phyloP scores from a whole-genome alignment of 345 rosid genomes.

The Acer saccharum region DNA sequence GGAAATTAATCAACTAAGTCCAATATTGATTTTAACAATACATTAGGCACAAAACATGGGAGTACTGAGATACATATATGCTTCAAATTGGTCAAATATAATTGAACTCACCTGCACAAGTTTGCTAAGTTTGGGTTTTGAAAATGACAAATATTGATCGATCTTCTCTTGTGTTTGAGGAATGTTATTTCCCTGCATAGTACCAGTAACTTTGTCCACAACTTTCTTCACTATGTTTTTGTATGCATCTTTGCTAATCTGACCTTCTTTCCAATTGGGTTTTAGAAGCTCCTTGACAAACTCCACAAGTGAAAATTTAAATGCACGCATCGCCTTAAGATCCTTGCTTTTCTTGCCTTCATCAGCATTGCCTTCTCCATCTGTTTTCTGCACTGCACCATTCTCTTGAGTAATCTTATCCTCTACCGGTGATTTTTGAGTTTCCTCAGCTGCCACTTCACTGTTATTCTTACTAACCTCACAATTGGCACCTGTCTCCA shows the following conservation, averaged over 20 bases:
- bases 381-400: slow-evolving; percentile 45
- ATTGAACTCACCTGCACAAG: slow-evolving; percentile 77
- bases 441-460: slow-evolving; percentile 39
- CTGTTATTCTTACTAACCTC: slow-evolving; percentile 34
- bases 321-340: slow-evolving; percentile 65
- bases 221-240: slow-evolving; percentile 96
- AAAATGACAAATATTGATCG: slow-evolving; percentile 75
- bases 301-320: slow-evolving; percentile 90
- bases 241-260: slow-evolving; percentile 81
- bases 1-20: neutral
- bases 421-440: slow-evolving; percentile 39
- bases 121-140: slow-evolving; percentile 87
- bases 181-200: slow-evolving; percentile 66
- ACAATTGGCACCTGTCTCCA: slow-evolving; percentile 31
- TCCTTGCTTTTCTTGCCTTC: slow-evolving; percentile 80
- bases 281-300: slow-evolving; percentile 88
- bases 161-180: slow-evolving; percentile 96
- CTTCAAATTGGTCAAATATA: slow-evolving; percentile 6
- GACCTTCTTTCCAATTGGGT: slow-evolving; percentile 96
- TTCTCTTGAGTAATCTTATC: slow-evolving; percentile 35
- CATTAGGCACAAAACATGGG: neutral
- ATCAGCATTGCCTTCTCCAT: slow-evolving; percentile 50
- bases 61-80: neutral
- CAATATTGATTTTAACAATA: neutral
- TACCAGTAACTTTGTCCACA: slow-evolving; percentile 85